Evolutionary conservation across 441 rosid species (phyloP).

Genomic region (Pelargonium hybrid): DNA sequence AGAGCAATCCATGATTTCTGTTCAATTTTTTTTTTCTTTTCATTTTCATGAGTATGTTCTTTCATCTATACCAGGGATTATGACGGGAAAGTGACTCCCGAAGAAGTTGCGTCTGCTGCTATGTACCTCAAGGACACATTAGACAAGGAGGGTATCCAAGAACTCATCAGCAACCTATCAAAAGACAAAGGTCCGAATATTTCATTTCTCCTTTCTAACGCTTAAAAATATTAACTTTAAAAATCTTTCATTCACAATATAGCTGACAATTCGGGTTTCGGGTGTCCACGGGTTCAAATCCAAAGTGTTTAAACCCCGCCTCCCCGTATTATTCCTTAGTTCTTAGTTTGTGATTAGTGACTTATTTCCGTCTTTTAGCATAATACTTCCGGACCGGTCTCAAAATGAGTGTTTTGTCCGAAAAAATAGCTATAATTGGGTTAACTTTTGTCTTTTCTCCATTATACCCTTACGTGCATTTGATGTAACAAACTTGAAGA

Average conservation of each 20-base stretch:
- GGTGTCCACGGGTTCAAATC: no score
- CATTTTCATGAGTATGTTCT: not conserved
- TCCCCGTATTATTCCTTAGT: no score
- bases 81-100: slow-evolving; percentile 85
- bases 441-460: no score
- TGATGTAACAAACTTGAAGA: no score
- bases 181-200: slow-evolving; percentile 59
- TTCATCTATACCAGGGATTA: slow-evolving; percentile 48
- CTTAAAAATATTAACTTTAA: not conserved
- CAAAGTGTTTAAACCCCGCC: no score
- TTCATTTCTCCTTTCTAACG: not conserved
- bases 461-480: no score
- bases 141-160: slow-evolving; percentile 74
- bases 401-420: no score
- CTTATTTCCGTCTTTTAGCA: no score
- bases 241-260: not conserved
- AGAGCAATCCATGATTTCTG: not conserved
- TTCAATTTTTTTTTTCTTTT: not conserved
- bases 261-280: no score
- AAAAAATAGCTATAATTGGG: no score
- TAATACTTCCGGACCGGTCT: no score
- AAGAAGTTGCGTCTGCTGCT: slow-evolving; percentile 81
- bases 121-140: slow-evolving; percentile 65
- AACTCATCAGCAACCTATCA: slow-evolving; percentile 68
- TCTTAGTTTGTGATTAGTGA: no score